These are phyloP conservation scores for Pythium scleroteichum DNA, from an alignment of 352 stramenopile species.

Conservation along the genomic window DNA sequence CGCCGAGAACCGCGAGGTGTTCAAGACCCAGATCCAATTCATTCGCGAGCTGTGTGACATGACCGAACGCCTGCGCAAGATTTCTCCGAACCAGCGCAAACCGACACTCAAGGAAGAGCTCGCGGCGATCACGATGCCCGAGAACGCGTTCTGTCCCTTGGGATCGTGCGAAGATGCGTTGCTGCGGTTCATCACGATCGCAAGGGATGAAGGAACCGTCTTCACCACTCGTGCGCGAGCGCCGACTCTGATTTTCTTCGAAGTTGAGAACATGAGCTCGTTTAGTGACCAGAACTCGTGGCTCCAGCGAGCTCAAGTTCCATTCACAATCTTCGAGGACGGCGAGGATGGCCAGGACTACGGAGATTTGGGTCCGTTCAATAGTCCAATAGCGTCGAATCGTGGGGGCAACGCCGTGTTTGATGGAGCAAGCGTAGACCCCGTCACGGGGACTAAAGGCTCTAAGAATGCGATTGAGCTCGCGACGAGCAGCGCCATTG, in stretches of 20 bases:
- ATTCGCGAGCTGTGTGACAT: slow-evolving; percentile 74
- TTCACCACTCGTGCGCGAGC: slow-evolving; percentile 88
- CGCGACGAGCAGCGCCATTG: slow-evolving; percentile 73
- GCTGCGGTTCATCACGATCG: slow-evolving; percentile 66
- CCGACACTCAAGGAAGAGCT: slow-evolving; percentile 57
- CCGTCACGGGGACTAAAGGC: not conserved
- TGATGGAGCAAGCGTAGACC: slow-evolving; percentile 3
- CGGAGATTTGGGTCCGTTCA: slow-evolving; percentile 6
- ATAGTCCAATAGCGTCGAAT: not conserved
- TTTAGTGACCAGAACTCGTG: slow-evolving; percentile 48
- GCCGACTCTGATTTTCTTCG: slow-evolving; percentile 83
- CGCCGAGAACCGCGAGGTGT: slow-evolving; percentile 45
- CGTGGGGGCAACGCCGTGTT: not conserved
- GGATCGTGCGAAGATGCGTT: slow-evolving; percentile 65
- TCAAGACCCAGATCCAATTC: slow-evolving; percentile 70
- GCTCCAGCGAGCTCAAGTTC: slow-evolving; percentile 41
- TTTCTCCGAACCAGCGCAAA: slow-evolving; percentile 58
- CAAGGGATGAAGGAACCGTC: slow-evolving; percentile 69
- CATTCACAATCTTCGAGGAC: slow-evolving; percentile 7
- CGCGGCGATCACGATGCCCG: slow-evolving; percentile 50
- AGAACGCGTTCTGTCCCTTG: slow-evolving; percentile 69
- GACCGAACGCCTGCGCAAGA: slow-evolving; percentile 71
- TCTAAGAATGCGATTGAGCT: slow-evolving; percentile 71
- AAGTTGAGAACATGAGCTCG: slow-evolving; percentile 59
- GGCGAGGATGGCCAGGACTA: slow-evolving; percentile 7